Percentiles rank a stretch among this genome's conserved stretches.
Evolutionary conservation across 257 asterid species (phyloP).

Genomic region (Scutellaria baicalensis): DNA sequence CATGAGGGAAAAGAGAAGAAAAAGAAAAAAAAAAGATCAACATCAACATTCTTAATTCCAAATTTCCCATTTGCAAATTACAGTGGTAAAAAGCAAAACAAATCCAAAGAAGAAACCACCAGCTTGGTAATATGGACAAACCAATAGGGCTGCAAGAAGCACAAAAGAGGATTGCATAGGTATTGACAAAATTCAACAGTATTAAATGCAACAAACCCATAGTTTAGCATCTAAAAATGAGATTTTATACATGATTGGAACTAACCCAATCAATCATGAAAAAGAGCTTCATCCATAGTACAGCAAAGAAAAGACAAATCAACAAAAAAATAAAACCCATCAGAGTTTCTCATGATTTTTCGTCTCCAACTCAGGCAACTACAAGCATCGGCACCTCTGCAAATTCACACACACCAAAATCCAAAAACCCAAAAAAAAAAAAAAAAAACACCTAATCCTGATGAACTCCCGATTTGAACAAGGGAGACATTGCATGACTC

Average conservation of each 20-base stretch:
- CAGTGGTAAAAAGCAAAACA: not conserved
- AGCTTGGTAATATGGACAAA: not conserved
- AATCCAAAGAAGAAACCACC: not conserved
- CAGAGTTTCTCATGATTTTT: not conserved
- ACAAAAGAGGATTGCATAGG: not conserved
- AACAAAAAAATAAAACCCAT: not conserved
- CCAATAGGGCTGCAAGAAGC: not conserved
- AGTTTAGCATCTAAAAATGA: not conserved
- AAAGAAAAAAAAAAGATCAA: not conserved
- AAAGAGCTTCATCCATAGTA: not conserved
- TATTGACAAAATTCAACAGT: not conserved
- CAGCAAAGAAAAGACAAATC: not conserved
- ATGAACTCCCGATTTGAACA: not conserved
- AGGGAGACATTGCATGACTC: conserved; percentile 9
- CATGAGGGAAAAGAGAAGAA: not conserved
- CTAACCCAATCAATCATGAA: not conserved
- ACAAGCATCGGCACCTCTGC: not conserved
- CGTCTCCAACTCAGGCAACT: not conserved
- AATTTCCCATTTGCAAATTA: not conserved
- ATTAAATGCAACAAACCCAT: conserved; percentile 9
- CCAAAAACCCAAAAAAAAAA: not conserved
- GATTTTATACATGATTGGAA: not conserved
- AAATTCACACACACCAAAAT: not conserved
- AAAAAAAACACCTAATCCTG: not conserved
- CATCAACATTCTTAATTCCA: not conserved